Percentiles rank a stretch among this genome's conserved stretches.
These are phyloP conservation scores for Xanthoconium purpureum DNA, from an alignment of 768 basidiomycete genomes.

Conservation along the genomic window DNA sequence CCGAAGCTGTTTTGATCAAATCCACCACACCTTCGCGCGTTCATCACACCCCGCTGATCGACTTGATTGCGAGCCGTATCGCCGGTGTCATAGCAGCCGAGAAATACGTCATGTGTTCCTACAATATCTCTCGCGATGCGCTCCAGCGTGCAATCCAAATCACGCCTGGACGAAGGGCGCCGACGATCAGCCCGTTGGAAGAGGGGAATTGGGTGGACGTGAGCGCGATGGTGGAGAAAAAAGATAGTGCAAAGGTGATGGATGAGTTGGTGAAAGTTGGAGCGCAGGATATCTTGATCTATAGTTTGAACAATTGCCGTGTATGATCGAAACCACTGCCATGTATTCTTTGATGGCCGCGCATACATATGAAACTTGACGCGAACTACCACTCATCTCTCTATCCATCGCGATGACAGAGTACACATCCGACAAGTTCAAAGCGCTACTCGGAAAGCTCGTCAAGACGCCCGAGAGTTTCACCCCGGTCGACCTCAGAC, in stretches of 20 bases:
- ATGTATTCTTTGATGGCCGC: not conserved
- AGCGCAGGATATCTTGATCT: slow-evolving; percentile 87
- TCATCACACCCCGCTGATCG: slow-evolving; percentile 62
- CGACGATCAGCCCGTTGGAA: slow-evolving; percentile 85
- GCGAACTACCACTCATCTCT: too few species aligned
- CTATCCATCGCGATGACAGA: slow-evolving; percentile 18
- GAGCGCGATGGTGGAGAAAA: slow-evolving; percentile 89
- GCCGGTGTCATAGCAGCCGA: slow-evolving; percentile 87
- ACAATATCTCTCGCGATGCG: slow-evolving; percentile 74
- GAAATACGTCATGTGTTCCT: slow-evolving; percentile 87
- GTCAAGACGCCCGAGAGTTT: slow-evolving; percentile 82
- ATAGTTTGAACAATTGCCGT: slow-evolving; percentile 90
- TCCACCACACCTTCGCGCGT: slow-evolving; percentile 64
- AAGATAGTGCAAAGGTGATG: slow-evolving; percentile 77
- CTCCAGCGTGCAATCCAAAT: slow-evolving; percentile 62
- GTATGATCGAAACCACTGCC: slow-evolving; percentile 42
- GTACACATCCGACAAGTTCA: slow-evolving; percentile 59
- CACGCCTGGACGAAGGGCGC: slow-evolving; percentile 87
- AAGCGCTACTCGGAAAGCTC: slow-evolving; percentile 70
- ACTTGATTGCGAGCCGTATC: slow-evolving; percentile 80
- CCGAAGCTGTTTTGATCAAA: slow-evolving; percentile 92
- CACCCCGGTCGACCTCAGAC: slow-evolving; percentile 67
- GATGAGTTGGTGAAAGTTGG: slow-evolving; percentile 79
- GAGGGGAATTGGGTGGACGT: slow-evolving; percentile 87
- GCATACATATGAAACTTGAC: not conserved